Evolutionary conservation across 495 filamentous ascomycete genomes (phyloP).

Genomic region (Staphylotrichum longicolle): DNA sequence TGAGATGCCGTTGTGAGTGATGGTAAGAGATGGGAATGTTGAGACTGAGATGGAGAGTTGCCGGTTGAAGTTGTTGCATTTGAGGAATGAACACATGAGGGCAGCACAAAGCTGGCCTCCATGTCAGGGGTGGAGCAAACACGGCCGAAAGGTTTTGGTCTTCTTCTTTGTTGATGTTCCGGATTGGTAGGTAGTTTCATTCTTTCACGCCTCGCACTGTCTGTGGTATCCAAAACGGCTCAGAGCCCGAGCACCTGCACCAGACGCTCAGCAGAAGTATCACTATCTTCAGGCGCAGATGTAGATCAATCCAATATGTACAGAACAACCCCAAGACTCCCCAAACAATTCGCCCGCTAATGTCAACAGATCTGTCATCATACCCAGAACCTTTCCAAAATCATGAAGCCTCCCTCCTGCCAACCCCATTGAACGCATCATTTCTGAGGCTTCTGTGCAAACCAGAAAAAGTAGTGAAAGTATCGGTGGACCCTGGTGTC

Average conservation of each 20-base stretch:
- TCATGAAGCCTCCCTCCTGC: not conserved
- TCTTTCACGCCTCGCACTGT: too few relatives aligned
- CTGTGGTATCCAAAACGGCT: not conserved
- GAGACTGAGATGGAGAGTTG: not conserved
- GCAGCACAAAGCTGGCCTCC: conserved; percentile 2
- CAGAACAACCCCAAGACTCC: too few relatives aligned
- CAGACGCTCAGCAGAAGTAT: too few relatives aligned
- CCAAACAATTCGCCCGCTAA: not conserved
- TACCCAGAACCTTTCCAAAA: not conserved
- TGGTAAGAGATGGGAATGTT: not conserved
- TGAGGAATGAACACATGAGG: not conserved
- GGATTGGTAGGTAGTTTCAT: not conserved
- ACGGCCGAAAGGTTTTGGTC: not conserved
- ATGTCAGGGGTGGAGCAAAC: not conserved
- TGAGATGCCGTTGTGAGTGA: not conserved
- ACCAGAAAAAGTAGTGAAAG: conserved; percentile 42
- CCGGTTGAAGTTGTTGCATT: not conserved
- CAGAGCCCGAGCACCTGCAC: too few relatives aligned
- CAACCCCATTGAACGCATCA: not conserved
- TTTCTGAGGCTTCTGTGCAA: conserved; percentile 34
- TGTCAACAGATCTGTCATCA: too few relatives aligned
- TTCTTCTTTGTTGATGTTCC: conserved; percentile 3
- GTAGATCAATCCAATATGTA: not conserved
- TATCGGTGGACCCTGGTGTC: conserved; percentile 37
- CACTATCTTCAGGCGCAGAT: not conserved